Evolutionary conservation across 108 stramenopile genomes (phyloP), one percentile per base, ranked within the genome.

Genomic region (Cyclostephanos invisitatus): DNA sequence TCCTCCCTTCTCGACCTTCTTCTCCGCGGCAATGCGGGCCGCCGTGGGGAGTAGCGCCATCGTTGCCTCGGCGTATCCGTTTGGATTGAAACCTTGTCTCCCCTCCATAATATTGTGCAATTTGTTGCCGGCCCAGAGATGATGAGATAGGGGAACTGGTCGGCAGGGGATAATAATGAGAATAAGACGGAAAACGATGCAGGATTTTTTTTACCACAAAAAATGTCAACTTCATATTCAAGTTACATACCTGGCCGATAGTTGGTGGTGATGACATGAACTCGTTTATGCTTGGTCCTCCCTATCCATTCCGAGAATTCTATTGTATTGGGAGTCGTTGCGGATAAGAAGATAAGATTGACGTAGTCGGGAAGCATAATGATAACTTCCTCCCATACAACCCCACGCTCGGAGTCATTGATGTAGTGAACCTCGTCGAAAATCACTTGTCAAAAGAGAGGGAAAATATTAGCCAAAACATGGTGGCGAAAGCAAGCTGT

Each of bases 241-340:
- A 46, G 14, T 0, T 0, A 46, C 44, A 3, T 46, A 46, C 44
- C 44, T 46, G 44, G 44, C 44, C 44, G 92, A 67, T 96, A 94
- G 61, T 85, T 70, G 5, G 97, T 98, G 25, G 85, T 72, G 56
- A 98, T 85, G 15, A 99, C 96, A 74, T 97, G 88, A 44, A 98
- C 97, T n/a, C 86, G 81, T 48, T 88, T 91, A 28, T 82, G 81
- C 74, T 96, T 94, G 5, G 91, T 92, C 36, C 95, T 71, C 6
- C 96, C 98, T 53, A 98, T 97, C 98, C 98, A 98, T 27, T 96
- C 96, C 25, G 88, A 87, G 70, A 98, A 98, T 73, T 98, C 97
- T 6, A 93, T 84, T 28, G 97, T 96, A 74, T 98, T 98, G 35
- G 96, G 97, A 15, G 97, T 96, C 22, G 99, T 99, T 7, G 99